Percentiles rank a stretch among this genome's conserved stretches.
Evolutionary conservation across 345 rosid genomes (phyloP).

Genomic region (Gossypium ekmanianum): DNA sequence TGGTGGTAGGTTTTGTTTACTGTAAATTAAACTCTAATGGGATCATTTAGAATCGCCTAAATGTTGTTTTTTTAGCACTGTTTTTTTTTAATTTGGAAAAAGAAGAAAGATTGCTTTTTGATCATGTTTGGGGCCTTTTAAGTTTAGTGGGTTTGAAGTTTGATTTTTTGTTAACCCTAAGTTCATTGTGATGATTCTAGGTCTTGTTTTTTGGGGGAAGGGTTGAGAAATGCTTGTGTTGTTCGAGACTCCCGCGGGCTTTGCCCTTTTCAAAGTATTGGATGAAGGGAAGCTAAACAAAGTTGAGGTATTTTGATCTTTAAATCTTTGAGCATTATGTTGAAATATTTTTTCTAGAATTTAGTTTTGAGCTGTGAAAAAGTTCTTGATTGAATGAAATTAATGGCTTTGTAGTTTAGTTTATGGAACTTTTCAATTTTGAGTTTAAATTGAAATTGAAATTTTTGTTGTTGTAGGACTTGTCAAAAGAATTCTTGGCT

Average conservation of each 20-base stretch:
- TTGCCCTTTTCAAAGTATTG: conserved; percentile 69
- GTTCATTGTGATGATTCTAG: conserved; percentile 18
- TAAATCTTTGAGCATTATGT: not conserved
- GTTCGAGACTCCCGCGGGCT: conserved; percentile 75
- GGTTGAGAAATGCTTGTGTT: conserved; percentile 48
- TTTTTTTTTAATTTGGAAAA: not conserved
- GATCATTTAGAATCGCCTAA: not conserved
- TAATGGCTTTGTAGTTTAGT: conserved; percentile 1
- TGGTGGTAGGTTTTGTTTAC: not conserved
- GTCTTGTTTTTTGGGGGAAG: not conserved
- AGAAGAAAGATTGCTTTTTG: conserved; percentile 32
- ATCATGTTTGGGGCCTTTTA: not conserved
- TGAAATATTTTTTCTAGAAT: not conserved
- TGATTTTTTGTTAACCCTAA: not conserved
- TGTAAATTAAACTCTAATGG: not conserved
- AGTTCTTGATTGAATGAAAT: not conserved
- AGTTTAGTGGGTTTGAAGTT: not conserved
- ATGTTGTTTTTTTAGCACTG: not conserved
- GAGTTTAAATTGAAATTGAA: not conserved
- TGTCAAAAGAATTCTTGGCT: conserved; percentile 51
- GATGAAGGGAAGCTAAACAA: conserved; percentile 76
- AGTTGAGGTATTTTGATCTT: conserved; percentile 49
- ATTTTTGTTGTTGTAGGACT: conserved; percentile 41
- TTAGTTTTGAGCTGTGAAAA: not conserved
- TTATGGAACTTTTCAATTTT: not conserved